Evolutionary conservation across 208 protist genomes (phyloP), one percentile per base, ranked within the genome.

Genomic region (Leishmania turanica): DNA sequence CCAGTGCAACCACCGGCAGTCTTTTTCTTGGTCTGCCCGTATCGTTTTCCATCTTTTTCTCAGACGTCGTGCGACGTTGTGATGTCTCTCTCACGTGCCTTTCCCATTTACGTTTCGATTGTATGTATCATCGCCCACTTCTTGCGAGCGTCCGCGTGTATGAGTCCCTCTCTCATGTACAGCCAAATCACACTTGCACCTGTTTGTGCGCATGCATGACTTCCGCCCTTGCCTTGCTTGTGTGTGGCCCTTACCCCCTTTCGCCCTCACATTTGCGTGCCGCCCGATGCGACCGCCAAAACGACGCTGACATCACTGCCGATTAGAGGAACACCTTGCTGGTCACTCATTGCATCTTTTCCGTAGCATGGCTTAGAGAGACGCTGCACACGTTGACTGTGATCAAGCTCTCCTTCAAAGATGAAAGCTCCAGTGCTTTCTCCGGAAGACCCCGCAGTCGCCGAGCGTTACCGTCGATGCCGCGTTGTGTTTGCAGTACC

Each of bases 91-190:
- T 54, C 69, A 11, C 37, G 56, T 19, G 37, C 17, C 9, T 37
- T 47, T 27, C 21, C 11, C 17, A 21, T 34, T 34, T n/a, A 34
- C 24, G 24, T 19, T 45, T 73, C 45, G 42, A 19, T 37, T 51
- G 40, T 53, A 19, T 73, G 69, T 54, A 31, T 45, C 17, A 51
- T 8, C 2, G 45, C 47, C 40, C 47, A 5, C 24, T 21, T 73
- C 17, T 1, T 17, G 15, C 27, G n/a, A 31, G 27, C 15, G 69
- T 34, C 27, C 15, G 40, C 49, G 69, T 31, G 42, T 45, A 15
- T 73, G 42, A 34, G 27, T 34, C n/a, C 51, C 13, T 73, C 45
- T 54, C 42, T 51, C 42, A 73, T 73, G 69, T 73, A 73, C 27
- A 73, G 27, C n/a, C 42, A 21, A 27, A 31, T 73, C 42, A 15